A percentile compares a stretch with the other conserved stretches of the same genome.
These are phyloP conservation scores for Hanseniaspora nectarophila DNA, from an alignment of 805 yeast genomes.

Conservation along the genomic window DNA sequence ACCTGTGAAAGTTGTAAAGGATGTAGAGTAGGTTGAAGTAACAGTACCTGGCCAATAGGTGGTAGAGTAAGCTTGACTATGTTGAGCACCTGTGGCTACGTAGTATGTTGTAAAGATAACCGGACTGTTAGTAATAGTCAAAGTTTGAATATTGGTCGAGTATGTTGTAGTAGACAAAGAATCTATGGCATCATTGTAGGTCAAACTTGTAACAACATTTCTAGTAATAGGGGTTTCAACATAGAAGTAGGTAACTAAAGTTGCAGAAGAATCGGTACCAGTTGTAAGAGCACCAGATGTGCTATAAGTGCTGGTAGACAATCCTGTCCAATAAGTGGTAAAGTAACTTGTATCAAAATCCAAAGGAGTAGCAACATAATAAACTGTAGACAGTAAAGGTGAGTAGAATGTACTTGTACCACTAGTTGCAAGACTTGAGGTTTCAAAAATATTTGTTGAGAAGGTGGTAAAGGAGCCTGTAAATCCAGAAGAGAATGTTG, in stretches of 20 bases:
- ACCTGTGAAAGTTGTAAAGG: conserved; percentile 14
- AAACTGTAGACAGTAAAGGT: conserved; percentile 14
- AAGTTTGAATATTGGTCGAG: conserved; percentile 7
- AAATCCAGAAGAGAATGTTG: conserved; percentile 1
- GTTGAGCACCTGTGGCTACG: conserved; percentile 14
- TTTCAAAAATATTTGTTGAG: neutral
- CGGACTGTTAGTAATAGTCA: conserved; percentile 3
- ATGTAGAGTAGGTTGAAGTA: conserved; percentile 16
- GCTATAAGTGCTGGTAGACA: conserved; percentile 7
- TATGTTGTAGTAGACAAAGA: conserved; percentile 2
- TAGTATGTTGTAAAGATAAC: conserved; percentile 5
- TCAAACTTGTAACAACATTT: neutral
- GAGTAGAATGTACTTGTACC: neutral
- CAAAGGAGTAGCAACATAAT: conserved; percentile 17
- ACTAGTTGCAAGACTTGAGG: neutral
- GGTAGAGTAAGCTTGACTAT: neutral
- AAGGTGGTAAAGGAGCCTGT: conserved; percentile 12
- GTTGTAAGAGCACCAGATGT: conserved; percentile 1
- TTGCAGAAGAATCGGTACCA: conserved; percentile 13
- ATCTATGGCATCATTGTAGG: neutral
- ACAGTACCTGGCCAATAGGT: conserved; percentile 16
- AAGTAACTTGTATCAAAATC: neutral
- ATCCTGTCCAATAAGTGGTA: conserved; percentile 14
- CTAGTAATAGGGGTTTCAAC: conserved; percentile 15
- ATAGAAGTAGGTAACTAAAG: neutral